Base-by-base conservation (phyloP, 2,329 filamentous ascomycete genomes). In the Fusarium albidum region DNA sequence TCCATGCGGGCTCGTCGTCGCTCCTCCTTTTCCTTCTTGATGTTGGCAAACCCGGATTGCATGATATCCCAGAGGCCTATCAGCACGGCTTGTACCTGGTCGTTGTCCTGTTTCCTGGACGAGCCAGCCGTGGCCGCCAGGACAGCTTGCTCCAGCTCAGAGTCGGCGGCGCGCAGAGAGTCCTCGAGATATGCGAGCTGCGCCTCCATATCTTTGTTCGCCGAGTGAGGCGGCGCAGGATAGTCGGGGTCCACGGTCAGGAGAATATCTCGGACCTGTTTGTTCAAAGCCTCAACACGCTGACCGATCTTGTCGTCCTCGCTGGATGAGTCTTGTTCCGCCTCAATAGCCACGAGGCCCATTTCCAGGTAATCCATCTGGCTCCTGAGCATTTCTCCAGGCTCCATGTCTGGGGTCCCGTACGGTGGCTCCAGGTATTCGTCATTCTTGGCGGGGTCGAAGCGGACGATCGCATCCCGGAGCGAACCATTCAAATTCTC, bases 311-410 rank as follows among this genome's bases (percentile, higher is more conserved):
- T 65, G 12, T 57, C 58, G 13, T 53, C 56, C 3, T 62, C 64
- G 2, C 55, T 41, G 8, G 60, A 68, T 51, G 79, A 74, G 42
- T 79, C 75, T 64, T 87, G 82, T 61, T 86, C 84, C 13, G 82
- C 78, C 31, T 80, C 78, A 10, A 93, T 82, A 9, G 81, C 79
- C 26, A 79, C 75, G 27, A 95, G 74, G 2, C 85, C 84, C 63
- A 83, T 82, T 52, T 90, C 86, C 4, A 96, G 77, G 65, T 92
- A 93, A 33, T 88, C 84, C 15, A 95, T 72, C 66, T 93, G 88
- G 32, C 68, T 76, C 25, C 72, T 71, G 17, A 88, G 70, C 49
- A 79, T 73, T 14, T 79, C 76, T 8, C 77, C 78, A 12, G 81
- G 72, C 44, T 79, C 76, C 62, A 55, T 70, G 32, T 64, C 66